A percentile compares a stretch with the other conserved stretches of the same genome.
These are phyloP conservation scores for Pichia exigua DNA, from an alignment of 805 yeast genomes.

Conservation along the genomic window DNA sequence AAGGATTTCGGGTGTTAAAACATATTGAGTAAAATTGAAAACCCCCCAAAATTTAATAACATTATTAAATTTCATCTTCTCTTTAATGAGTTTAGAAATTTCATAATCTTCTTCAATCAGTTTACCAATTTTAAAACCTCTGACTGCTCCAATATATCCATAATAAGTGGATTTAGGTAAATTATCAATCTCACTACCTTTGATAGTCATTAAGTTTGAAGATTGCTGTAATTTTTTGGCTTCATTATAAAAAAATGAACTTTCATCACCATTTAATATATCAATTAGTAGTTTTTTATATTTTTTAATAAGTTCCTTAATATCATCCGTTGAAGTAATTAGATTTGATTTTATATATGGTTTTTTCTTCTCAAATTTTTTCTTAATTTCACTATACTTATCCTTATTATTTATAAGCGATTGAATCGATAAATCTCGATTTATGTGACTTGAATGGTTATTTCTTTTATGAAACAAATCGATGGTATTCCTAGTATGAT, in stretches of 20 bases:
- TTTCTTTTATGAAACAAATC: background rate
- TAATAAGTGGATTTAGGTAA: slow-evolving; percentile 42
- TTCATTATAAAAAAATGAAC: slow-evolving; percentile 41
- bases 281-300: slow-evolving; percentile 10
- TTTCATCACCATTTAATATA: slow-evolving; percentile 31
- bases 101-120: slow-evolving; percentile 27
- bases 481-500: background rate
- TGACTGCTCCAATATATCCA: slow-evolving; percentile 54
- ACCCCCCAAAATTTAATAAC: slow-evolving; percentile 56
- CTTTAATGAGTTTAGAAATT: slow-evolving; percentile 26
- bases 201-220: slow-evolving; percentile 37
- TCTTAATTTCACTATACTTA: slow-evolving; percentile 9
- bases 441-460: background rate
- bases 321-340: slow-evolving; percentile 8
- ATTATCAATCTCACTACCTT: slow-evolving; percentile 38
- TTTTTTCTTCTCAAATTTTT: slow-evolving; percentile 13
- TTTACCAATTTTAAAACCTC: slow-evolving; percentile 46
- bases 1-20: slow-evolving; percentile 57
- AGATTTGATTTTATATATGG: slow-evolving; percentile 13
- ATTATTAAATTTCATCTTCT: slow-evolving; percentile 27
- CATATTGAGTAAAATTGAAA: slow-evolving; percentile 46
- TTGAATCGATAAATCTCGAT: background rate
- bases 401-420: slow-evolving; percentile 1
- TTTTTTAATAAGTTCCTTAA: slow-evolving; percentile 6
- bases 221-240: slow-evolving; percentile 36